Percentiles rank a stretch among this genome's conserved stretches.
These are phyloP conservation scores for Botrytis elliptica DNA, from an alignment of 2,329 filamentous ascomycete genomes.

Conservation along the genomic window DNA sequence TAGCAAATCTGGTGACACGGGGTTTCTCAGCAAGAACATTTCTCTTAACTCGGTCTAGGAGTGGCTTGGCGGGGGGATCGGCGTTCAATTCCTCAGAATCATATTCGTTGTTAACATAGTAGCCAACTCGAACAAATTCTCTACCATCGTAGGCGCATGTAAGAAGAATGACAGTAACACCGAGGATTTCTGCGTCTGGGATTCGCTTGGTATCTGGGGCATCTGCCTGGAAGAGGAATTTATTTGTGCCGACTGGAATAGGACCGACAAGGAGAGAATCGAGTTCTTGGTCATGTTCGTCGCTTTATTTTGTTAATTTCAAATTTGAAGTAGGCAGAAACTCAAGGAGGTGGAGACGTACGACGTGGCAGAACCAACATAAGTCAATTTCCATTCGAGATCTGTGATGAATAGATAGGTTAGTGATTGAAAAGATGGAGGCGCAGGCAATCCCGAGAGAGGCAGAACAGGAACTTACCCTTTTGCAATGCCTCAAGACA, in stretches of 20 bases:
- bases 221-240: constrained; percentile 96
- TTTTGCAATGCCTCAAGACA: constrained; percentile 93
- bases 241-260: constrained; percentile 97
- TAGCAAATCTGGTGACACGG: constrained; percentile 92
- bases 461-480: constrained; percentile 52
- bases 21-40: constrained; percentile 97
- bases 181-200: constrained; percentile 90
- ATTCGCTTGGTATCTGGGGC: constrained; percentile 87
- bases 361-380: constrained; percentile 97
- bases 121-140: constrained; percentile 96
- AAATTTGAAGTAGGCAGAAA: not conserved
- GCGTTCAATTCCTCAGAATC: constrained; percentile 84
- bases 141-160: constrained; percentile 95
- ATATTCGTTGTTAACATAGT: constrained; percentile 99
- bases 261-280: constrained; percentile 95
- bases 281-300: constrained; percentile 94
- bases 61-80: constrained; percentile 87
- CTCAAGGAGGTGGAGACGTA: constrained; percentile 49
- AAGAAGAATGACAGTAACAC: constrained; percentile 93
- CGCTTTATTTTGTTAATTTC: constrained; percentile 29
- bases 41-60: constrained; percentile 87
- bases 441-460: constrained; percentile 1
- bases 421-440: constrained; percentile 13
- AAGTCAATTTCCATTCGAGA: constrained; percentile 98
- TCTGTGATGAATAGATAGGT: constrained; percentile 53